phyloP scores from a whole-genome alignment of 331 rosid species.

The Quercus phellos region DNA sequence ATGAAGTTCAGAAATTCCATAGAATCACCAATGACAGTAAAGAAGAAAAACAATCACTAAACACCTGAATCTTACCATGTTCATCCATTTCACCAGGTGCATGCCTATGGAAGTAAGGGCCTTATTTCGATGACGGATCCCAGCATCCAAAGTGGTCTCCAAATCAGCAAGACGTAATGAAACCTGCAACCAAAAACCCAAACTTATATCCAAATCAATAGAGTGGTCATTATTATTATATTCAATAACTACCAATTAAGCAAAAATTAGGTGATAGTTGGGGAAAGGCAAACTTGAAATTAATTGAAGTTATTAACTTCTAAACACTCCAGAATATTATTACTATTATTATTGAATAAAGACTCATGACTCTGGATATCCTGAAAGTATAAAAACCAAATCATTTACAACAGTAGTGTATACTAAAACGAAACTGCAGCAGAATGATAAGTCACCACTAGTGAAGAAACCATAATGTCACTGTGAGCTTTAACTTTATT shows the following conservation, averaged over 20 bases:
- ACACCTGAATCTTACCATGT: slow-evolving; percentile 54
- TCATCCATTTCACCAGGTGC: slow-evolving; percentile 83
- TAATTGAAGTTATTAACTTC: not conserved
- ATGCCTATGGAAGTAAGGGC: slow-evolving; percentile 71
- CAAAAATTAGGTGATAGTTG: not conserved
- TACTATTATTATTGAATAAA: not conserved
- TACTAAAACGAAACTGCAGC: not conserved
- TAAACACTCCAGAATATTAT: not conserved
- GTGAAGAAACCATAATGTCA: not conserved
- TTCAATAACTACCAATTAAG: not conserved
- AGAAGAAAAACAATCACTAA: slow-evolving; percentile 16
- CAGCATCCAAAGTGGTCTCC: slow-evolving; percentile 89
- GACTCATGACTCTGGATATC: not conserved
- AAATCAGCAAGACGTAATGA: slow-evolving; percentile 82
- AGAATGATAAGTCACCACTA: not conserved
- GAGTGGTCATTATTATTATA: not conserved
- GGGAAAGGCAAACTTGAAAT: not conserved
- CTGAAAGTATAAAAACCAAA: not conserved
- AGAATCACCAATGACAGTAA: slow-evolving; percentile 1
- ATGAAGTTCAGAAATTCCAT: not conserved
- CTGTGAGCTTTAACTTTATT: not conserved
- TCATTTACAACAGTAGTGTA: not conserved
- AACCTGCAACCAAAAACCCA: slow-evolving; percentile 49
- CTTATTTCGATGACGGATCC: slow-evolving; percentile 84
- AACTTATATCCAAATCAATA: slow-evolving; percentile 3